These are phyloP conservation scores for Colletotrichum melonis DNA, from an alignment of 2,329 filamentous ascomycete genomes.

Conservation along the genomic window DNA sequence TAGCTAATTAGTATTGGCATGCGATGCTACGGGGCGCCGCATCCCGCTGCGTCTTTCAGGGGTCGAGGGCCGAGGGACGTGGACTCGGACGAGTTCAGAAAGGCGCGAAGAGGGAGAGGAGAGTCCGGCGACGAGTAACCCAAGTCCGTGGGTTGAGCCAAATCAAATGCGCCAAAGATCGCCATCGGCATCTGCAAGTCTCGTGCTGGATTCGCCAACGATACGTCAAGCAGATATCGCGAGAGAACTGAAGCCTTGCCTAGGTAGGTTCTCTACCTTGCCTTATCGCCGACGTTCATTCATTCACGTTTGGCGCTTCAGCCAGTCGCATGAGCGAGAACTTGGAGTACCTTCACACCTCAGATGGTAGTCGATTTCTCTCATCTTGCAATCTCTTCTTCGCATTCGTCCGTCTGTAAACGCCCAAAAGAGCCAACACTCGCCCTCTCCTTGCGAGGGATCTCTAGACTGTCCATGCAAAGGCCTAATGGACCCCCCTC, in stretches of 20 bases:
- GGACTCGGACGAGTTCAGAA: background rate
- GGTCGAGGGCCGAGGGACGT: conserved; percentile 6
- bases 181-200: conserved; percentile 22
- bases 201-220: background rate
- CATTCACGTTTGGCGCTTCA: background rate
- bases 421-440: background rate
- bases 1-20: background rate
- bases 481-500: background rate
- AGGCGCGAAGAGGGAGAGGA: background rate
- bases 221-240: background rate
- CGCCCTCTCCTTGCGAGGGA: background rate
- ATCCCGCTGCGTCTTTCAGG: conserved; percentile 26
- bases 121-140: background rate
- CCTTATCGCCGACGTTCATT: no score
- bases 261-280: background rate
- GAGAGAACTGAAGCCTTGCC: background rate
- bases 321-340: background rate
- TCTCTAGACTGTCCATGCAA: background rate
- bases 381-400: conserved; percentile 1
- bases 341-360: background rate
- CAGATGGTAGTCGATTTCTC: conserved; percentile 11
- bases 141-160: conserved; percentile 23
- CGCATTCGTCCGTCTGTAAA: conserved; percentile 1
- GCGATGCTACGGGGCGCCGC: conserved; percentile 23
- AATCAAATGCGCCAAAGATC: conserved; percentile 23